Conservation (phyloP, 129 eudicot species). For the Mikania micrantha region DNA sequence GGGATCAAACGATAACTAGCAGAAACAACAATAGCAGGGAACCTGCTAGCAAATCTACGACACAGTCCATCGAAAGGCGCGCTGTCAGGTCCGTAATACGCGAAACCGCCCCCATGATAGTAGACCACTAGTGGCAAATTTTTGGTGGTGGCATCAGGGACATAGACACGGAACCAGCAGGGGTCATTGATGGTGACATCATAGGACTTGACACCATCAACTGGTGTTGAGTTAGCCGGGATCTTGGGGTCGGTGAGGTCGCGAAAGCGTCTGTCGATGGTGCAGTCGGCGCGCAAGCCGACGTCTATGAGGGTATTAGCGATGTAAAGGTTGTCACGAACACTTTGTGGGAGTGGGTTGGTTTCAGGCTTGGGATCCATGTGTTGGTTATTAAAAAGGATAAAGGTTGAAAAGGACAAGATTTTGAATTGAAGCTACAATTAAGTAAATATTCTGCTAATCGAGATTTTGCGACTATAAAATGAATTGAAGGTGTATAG, state of each 20-base stretch:
- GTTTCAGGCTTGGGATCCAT: conserved; percentile 11
- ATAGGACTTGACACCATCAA: conserved; percentile 20
- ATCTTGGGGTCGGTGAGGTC: neutral
- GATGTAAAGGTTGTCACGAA: neutral
- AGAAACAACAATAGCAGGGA: conserved; percentile 30
- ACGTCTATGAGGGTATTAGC: neutral
- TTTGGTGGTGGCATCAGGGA: neutral
- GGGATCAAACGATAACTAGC: conserved; percentile 35
- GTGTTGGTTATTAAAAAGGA: too few species aligned
- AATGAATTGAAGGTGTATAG: too few species aligned
- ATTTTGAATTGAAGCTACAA: too few species aligned
- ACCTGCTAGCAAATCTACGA: conserved; percentile 14
- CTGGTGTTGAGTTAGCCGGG: conserved; percentile 8
- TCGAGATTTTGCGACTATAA: too few species aligned
- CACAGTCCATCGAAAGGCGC: conserved; percentile 13
- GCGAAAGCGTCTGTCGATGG: conserved; percentile 11
- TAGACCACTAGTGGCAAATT: conserved; percentile 22
- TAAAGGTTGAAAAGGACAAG: too few species aligned
- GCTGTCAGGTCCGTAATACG: conserved; percentile 3
- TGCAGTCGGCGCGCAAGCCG: neutral
- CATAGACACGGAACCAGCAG: conserved; percentile 22
- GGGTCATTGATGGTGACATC: conserved; percentile 20
- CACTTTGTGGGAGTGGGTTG: neutral
- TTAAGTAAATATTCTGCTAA: too few species aligned
- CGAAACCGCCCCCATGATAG: conserved; percentile 40